Evolutionary conservation across 1,139 yeast species (phyloP).

Genomic region (Sugiyamaella castrensis): DNA sequence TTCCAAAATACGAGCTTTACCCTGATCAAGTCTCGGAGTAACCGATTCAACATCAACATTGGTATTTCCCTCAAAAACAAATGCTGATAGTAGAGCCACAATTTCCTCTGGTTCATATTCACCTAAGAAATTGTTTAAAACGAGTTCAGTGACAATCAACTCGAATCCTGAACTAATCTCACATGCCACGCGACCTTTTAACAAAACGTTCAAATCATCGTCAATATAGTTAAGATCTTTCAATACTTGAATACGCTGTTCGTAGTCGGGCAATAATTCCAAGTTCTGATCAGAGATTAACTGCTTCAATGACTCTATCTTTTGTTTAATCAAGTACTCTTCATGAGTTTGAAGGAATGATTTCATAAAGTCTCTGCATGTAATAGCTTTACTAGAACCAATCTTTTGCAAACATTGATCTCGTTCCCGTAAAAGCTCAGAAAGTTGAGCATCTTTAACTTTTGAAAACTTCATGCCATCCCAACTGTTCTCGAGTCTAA

Average conservation of each 20-base stretch:
- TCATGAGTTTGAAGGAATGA: slow-evolving; percentile 51
- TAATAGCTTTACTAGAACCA: slow-evolving; percentile 29
- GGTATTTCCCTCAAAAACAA: slow-evolving; percentile 86
- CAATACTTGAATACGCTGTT: slow-evolving; percentile 77
- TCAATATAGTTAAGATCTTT: slow-evolving; percentile 77
- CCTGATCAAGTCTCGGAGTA: slow-evolving; percentile 82
- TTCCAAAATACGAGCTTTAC: slow-evolving; percentile 65
- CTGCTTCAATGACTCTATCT: slow-evolving; percentile 56
- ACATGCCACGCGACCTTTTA: slow-evolving; percentile 85
- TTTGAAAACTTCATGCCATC: slow-evolving; percentile 38
- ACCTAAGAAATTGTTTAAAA: slow-evolving; percentile 86
- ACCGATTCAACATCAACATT: slow-evolving; percentile 54
- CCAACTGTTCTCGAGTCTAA: slow-evolving; percentile 47
- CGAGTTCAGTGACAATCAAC: slow-evolving; percentile 79
- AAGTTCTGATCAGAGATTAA: slow-evolving; percentile 82
- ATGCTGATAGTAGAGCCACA: slow-evolving; percentile 85
- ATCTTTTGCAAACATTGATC: slow-evolving; percentile 43
- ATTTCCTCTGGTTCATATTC: slow-evolving; percentile 95
- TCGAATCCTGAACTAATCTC: slow-evolving; percentile 92
- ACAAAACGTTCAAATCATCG: slow-evolving; percentile 64
- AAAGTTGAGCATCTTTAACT: slow-evolving; percentile 22
- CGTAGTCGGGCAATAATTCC: slow-evolving; percentile 89
- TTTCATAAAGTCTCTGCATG: slow-evolving; percentile 42
- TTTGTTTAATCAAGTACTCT: slow-evolving; percentile 46
- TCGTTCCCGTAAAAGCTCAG: slow-evolving; percentile 39